Percentiles rank a stretch among this genome's conserved stretches.
These are phyloP conservation scores for Phytophthora tubulina DNA, from an alignment of 352 stramenopile species.

Conservation along the genomic window DNA sequence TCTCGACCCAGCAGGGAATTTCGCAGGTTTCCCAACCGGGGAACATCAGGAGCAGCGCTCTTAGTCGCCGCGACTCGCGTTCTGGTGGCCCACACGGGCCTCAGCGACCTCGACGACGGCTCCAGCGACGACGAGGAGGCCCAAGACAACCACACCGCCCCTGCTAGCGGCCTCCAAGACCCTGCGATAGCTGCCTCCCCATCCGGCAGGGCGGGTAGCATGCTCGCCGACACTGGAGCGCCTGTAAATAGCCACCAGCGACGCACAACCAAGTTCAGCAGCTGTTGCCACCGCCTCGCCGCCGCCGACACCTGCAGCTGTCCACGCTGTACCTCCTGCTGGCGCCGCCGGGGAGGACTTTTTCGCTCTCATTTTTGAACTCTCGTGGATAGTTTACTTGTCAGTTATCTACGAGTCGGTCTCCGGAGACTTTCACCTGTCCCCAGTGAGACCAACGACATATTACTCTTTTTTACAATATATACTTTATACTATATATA, in stretches of 20 bases:
- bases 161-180: neutral
- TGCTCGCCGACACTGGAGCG: neutral
- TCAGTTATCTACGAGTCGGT: too few relatives aligned
- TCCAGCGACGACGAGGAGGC: neutral
- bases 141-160: neutral
- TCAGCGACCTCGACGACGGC: neutral
- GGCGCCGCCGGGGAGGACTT: too few relatives aligned
- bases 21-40: neutral
- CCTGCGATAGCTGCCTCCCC: neutral
- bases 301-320: too few relatives aligned
- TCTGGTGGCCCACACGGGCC: neutral
- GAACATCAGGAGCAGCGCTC: neutral
- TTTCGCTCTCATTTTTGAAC: too few relatives aligned
- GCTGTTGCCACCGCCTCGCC: neutral
- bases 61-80: neutral
- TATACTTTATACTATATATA: too few relatives aligned
- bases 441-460: too few relatives aligned
- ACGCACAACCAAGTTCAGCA: neutral
- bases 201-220: neutral
- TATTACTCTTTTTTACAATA: too few relatives aligned
- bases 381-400: too few relatives aligned
- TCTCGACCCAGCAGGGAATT: too few relatives aligned
- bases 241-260: too few relatives aligned
- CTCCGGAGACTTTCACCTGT: too few relatives aligned
- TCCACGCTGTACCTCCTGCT: too few relatives aligned